These are phyloP conservation scores for Pilasporangium apinafurcum DNA, from an alignment of 352 stramenopile genomes.

Conservation along the genomic window DNA sequence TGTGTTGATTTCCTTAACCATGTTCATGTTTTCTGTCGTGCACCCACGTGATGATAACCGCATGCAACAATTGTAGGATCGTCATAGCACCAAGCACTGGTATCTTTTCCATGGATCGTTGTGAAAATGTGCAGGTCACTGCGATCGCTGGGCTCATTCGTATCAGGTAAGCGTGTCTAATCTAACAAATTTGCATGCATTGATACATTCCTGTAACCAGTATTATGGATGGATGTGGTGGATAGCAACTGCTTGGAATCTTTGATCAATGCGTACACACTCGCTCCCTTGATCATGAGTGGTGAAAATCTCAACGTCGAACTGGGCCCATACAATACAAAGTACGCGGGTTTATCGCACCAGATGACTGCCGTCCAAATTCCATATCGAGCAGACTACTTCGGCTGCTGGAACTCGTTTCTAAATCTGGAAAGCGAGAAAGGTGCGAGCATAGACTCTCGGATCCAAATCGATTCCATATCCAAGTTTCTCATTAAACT, in stretches of 20 bases:
- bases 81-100: constrained; percentile 92
- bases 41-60: constrained; percentile 89
- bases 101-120: constrained; percentile 91
- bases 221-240: not conserved
- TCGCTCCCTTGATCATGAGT: constrained; percentile 87
- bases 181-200: constrained; percentile 1
- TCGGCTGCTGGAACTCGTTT: constrained; percentile 58
- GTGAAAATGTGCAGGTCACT: constrained; percentile 90
- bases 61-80: constrained; percentile 94
- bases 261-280: constrained; percentile 89
- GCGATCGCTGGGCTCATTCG: constrained; percentile 81
- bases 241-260: constrained; percentile 93
- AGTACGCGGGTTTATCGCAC: constrained; percentile 88
- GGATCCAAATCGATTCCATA: not conserved
- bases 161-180: constrained; percentile 49
- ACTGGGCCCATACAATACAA: constrained; percentile 95
- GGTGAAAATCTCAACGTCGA: constrained; percentile 94
- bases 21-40: constrained; percentile 5
- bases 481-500: not conserved
- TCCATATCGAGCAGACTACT: constrained; percentile 31
- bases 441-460: constrained; percentile 23
- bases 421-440: constrained; percentile 65
- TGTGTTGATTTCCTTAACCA: constrained; percentile 39
- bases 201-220: no score
- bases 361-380: constrained; percentile 52